Evolutionary conservation across 495 filamentous ascomycete species (phyloP).

Genomic region (Bombardia bombarda): DNA sequence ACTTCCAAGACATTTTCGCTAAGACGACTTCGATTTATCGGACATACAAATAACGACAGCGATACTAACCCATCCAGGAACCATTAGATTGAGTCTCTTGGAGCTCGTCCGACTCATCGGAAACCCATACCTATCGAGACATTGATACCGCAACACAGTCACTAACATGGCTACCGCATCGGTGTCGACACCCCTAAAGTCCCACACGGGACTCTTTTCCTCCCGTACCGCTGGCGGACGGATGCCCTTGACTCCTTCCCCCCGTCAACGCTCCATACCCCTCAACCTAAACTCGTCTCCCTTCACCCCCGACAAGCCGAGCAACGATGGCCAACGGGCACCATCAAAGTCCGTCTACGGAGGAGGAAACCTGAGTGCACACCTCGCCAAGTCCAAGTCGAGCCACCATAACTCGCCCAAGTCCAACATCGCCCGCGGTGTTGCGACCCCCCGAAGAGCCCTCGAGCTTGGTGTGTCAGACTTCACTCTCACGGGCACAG

Average conservation of each 20-base stretch:
- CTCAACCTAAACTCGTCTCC: conserved; percentile 57
- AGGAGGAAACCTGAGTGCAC: conserved; percentile 56
- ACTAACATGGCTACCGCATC: conserved; percentile 76
- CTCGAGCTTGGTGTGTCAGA: conserved; percentile 92
- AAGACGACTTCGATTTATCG: conserved; percentile 43
- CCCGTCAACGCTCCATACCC: conserved; percentile 45
- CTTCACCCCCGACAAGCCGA: conserved; percentile 66
- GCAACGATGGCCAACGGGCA: conserved; percentile 40
- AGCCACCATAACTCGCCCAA: conserved; percentile 72
- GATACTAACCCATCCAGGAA: conserved; percentile 52
- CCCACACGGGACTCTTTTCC: conserved; percentile 87
- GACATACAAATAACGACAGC: conserved; percentile 36
- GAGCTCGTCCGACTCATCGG: conserved; percentile 43
- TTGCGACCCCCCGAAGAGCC: conserved; percentile 60
- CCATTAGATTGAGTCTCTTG: conserved; percentile 60
- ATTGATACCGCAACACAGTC: conserved; percentile 28
- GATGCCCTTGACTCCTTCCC: conserved; percentile 90
- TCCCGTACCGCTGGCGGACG: conserved; percentile 88
- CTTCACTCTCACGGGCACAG: conserved; percentile 80
- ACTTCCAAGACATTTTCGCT: conserved; percentile 27
- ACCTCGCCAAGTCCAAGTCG: conserved; percentile 60
- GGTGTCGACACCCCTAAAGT: conserved; percentile 88
- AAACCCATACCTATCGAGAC: conserved; percentile 33
- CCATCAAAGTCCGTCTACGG: conserved; percentile 62
- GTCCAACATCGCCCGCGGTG: conserved; percentile 77